Evolutionary conservation across 1,139 yeast genomes (phyloP), one percentile per base, ranked within the genome.

Genomic region (Yamadazyma atmosphaerica): DNA sequence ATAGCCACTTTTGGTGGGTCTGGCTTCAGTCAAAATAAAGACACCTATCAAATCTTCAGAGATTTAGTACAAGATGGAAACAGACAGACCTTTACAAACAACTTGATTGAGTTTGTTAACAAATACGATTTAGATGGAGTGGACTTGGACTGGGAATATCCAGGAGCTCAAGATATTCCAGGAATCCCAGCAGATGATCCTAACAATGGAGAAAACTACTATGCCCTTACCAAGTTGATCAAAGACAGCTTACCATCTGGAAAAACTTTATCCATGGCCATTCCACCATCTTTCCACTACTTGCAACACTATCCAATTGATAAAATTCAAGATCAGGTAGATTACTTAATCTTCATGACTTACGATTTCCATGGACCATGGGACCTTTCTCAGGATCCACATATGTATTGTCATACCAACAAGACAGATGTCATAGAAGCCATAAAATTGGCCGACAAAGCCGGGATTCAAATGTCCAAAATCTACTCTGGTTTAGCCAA

Each of bases 91-190:
- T 51, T 54, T 32, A 54, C 55, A 3, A 40, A 40, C 12, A 47
- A 45, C 31, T 33, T 53, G 13, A 47, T 44, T 12, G 24, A 36
- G 2, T 49, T 53, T 39, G 32, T 51, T n/a, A 39, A 37, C 2
- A 33, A 38, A 23, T 33, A 52, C 30, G 39, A 40, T 12, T 47
- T 54, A 36, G 58, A 54, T 43, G 57, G 58, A n/a, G 42, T 52
- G 29, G 51, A 54, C 35, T 42, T 54, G 4, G 58, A 54, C 39
- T 54, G 58, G 58, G 58, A 54, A 42, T 54, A 47, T 30, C 58
- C 58, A 24, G 45, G 45, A 13, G 43, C 43, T 5, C 22, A 22
- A 5, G 43, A 31, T 15, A 39, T 41, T 12, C 32, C 41, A 13
- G 47, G 44, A 9, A 48, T 50, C 12, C 50, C 52, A 22, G 43